Evolutionary conservation across 129 eudicot species (phyloP), one percentile per base, ranked within the genome.

Genomic region (Chrysanthemum makinoi): DNA sequence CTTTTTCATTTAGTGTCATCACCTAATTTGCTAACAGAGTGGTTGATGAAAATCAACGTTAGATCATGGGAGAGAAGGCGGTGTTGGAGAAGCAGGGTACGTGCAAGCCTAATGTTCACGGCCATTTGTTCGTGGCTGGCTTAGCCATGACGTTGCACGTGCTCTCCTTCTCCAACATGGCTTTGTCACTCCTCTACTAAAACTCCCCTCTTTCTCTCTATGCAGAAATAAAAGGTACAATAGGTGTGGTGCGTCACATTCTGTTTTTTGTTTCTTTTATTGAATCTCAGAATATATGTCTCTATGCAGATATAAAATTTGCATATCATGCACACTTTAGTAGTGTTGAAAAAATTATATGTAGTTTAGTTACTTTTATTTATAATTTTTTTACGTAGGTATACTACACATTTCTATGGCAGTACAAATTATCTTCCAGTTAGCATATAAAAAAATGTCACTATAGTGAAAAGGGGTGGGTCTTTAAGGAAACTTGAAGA

Each of bases 21-120:
- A 43, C 12, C n/a, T 58, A 43, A 44, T 56, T 56, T 70, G 75
- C 55, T 17, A 56, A 55, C 54, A 15, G 8, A 13, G 61, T 2
- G 72, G 33, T 28, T 3, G 3, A 28, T 28, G 33, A 28, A 35
- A 35, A 35, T 35, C 1, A 1, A 35, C 1, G 44, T 0, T 50
- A 26, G 62, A 47, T 24, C 6, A 58, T 50, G 86, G 81, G 87
- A 53, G 83, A 69, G 88, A 67, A 77, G 72, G 86, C 62, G 87
- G 35, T 58, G 95, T 68, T 87, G 95, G 95, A 88, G 90, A 85
- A 88, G 90, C 90, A 82, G 90, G 90, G 90, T 88, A 85, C 95
- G 90, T 88, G 95, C 95, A 88, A 68, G 62, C 47, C 30, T 5
- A n/a, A 26, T 72, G 19, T 19, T 19, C 47, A 13, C 47, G 65